phyloP scores from a whole-genome alignment of 108 stramenopile genomes.

The Nitzschia sp. region DNA sequence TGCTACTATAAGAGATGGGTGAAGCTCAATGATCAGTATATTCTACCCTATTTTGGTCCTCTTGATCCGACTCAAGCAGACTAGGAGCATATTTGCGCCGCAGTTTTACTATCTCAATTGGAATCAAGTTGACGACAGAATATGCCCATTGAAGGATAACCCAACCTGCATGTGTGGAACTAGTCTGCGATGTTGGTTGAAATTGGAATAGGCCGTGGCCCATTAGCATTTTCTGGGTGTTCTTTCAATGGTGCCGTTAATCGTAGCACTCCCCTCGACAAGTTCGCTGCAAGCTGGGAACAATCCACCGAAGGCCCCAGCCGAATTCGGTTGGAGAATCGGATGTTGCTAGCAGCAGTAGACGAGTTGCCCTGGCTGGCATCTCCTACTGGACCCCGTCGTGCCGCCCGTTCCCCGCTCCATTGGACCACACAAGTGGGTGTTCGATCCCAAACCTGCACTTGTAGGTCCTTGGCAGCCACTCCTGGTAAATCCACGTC shows the following conservation, averaged over 20 bases:
- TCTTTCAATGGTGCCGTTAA: constrained; percentile 23
- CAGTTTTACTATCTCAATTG: too few relatives aligned
- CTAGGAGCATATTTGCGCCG: too few relatives aligned
- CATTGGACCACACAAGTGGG: constrained; percentile 28
- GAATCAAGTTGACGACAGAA: too few relatives aligned
- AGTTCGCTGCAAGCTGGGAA: constrained; percentile 15
- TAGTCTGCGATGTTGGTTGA: too few relatives aligned
- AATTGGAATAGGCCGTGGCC: constrained; percentile 15
- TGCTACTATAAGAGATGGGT: too few relatives aligned
- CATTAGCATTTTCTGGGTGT: background rate
- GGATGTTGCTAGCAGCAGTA: background rate
- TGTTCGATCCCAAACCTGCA: constrained; percentile 4
- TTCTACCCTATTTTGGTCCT: too few relatives aligned
- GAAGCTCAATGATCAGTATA: too few relatives aligned
- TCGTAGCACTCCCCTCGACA: constrained; percentile 11
- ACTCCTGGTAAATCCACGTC: constrained; percentile 25
- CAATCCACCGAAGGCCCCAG: constrained; percentile 28
- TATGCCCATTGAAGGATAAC: too few relatives aligned
- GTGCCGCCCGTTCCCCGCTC: background rate
- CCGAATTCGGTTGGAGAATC: constrained; percentile 10
- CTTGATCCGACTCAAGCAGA: too few relatives aligned
- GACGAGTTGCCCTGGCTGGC: background rate
- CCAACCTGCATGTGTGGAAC: too few relatives aligned
- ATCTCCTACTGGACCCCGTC: background rate
- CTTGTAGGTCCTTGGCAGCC: constrained; percentile 5